phyloP scores from a whole-genome alignment of 345 rosid species.

The Eutrema japonicum region DNA sequence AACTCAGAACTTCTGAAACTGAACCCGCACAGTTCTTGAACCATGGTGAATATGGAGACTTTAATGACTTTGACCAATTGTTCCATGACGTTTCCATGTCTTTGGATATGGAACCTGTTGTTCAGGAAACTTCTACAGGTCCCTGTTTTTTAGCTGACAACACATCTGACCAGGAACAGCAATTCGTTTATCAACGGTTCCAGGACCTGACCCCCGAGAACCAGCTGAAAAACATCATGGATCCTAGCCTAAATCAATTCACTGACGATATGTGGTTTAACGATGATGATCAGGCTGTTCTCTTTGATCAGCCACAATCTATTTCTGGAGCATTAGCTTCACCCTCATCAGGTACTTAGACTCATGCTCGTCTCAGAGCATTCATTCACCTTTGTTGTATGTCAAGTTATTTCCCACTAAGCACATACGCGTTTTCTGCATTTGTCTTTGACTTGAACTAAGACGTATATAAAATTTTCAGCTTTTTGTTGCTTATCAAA shows the following conservation, averaged over 20 bases:
- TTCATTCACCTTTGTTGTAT: constrained; percentile 8
- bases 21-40: constrained; percentile 13
- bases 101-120: constrained; percentile 36
- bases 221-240: constrained; percentile 25
- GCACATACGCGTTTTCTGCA: background rate
- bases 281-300: constrained; percentile 31
- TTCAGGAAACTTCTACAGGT: constrained; percentile 9
- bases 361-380: constrained; percentile 17
- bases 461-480: constrained; percentile 14
- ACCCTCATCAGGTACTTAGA: constrained; percentile 42
- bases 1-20: constrained; percentile 35
- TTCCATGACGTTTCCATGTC: constrained; percentile 39
- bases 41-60: constrained; percentile 33
- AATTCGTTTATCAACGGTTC: constrained; percentile 10
- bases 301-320: constrained; percentile 34
- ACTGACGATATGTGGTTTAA: constrained; percentile 27
- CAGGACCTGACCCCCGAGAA: constrained; percentile 23
- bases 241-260: constrained; percentile 32
- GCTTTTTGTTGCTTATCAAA: constrained; percentile 19
- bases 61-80: constrained; percentile 41
- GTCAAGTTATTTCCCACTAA: constrained; percentile 3
- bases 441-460: constrained; percentile 4
- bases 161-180: constrained; percentile 7
- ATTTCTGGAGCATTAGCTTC: constrained; percentile 32
- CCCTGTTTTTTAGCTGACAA: constrained; percentile 19